Percentiles rank a stretch among this genome's conserved stretches.
These are phyloP conservation scores for Hanseniaspora uvarum DNA, from an alignment of 1,139 yeast species.

Conservation along the genomic window DNA sequence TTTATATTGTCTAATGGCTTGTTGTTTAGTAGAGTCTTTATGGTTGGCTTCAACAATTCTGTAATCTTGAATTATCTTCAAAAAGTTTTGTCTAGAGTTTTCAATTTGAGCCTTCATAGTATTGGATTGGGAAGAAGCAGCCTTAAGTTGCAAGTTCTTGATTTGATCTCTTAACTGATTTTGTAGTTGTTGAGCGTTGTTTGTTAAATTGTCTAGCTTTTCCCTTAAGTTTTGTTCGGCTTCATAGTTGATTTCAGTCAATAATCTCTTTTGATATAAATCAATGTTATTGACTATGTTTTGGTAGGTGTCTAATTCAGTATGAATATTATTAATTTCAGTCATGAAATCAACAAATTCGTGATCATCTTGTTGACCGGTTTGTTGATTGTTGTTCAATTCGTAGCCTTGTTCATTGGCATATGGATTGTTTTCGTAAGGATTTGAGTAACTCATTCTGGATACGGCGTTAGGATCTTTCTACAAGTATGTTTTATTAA, in stretches of 20 bases:
- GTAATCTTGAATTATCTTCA: constrained; percentile 76
- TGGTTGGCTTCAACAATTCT: constrained; percentile 79
- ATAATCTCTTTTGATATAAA: constrained; percentile 66
- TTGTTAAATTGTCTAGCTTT: constrained; percentile 65
- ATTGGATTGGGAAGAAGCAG: constrained; percentile 64
- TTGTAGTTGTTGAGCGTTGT: constrained; percentile 74
- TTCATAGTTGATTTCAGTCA: constrained; percentile 79
- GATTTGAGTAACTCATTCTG: constrained; percentile 22
- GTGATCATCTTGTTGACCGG: constrained; percentile 21
- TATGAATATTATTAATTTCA: constrained; percentile 72
- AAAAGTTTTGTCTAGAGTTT: constrained; percentile 73
- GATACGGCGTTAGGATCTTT: too few relatives aligned
- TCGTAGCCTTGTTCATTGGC: constrained; percentile 20
- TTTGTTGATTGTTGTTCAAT: constrained; percentile 17
- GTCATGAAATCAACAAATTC: constrained; percentile 74
- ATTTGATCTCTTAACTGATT: constrained; percentile 63
- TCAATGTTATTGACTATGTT: constrained; percentile 68
- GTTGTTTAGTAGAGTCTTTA: constrained; percentile 72
- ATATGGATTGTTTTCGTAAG: constrained; percentile 21
- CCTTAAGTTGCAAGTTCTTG: constrained; percentile 63
- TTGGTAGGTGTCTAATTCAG: constrained; percentile 70
- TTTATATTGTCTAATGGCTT: constrained; percentile 86
- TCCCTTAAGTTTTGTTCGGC: constrained; percentile 60
- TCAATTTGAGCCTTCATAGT: constrained; percentile 69
- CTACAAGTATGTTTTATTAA: too few relatives aligned